Evolutionary conservation across 2,329 filamentous ascomycete species (phyloP), one percentile per base, ranked within the genome.

Genomic region (Fusarium compactum): DNA sequence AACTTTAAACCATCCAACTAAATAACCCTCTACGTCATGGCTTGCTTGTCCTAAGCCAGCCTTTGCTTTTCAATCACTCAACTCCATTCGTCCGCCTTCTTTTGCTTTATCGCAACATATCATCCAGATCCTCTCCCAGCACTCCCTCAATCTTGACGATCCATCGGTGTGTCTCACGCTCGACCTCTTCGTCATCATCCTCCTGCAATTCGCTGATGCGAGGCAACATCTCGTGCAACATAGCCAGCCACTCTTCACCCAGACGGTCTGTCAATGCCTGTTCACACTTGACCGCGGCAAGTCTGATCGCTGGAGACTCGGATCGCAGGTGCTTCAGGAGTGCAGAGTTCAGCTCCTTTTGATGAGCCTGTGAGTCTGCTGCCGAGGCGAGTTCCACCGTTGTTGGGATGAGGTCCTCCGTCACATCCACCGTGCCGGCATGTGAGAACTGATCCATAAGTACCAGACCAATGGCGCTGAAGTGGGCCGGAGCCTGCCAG

Each of bases 141-240:
- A 97, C 91, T 48, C 88, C 90, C 82, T 98, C 95, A 77, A 99
- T 97, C 81, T 90, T 90, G 77, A 91, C 88, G 74, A 98, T 96
- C 95, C 96, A 98, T 76, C 89, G 86, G 78, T 95, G 88, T 40
- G 94, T 95, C 84, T 97, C 95, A 77, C 90, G 85, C 83, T 99
- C 96, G 25, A 99, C 95, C 29, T 87, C 86, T 82, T 98, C 96
- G 77, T 98, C 95, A 73, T 98, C 96, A 78, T 99, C 96, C 78
- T 99, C 96, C 82, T 97, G 92, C 76, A 97, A 80, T 83, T 99
- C 96, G 76, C 93, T 97, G 74, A 99, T 97, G 70, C 95, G 93
- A 22, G 97, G 95, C 78, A 99, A 82, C 92, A 98, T 98, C 86
- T 99, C 96, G 0, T 95, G 94, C 77, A 98, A 80, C 83, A 97